Evolutionary conservation across 2,329 filamentous ascomycete species (phyloP).

Genomic region (Dactylonectria estremocensis): DNA sequence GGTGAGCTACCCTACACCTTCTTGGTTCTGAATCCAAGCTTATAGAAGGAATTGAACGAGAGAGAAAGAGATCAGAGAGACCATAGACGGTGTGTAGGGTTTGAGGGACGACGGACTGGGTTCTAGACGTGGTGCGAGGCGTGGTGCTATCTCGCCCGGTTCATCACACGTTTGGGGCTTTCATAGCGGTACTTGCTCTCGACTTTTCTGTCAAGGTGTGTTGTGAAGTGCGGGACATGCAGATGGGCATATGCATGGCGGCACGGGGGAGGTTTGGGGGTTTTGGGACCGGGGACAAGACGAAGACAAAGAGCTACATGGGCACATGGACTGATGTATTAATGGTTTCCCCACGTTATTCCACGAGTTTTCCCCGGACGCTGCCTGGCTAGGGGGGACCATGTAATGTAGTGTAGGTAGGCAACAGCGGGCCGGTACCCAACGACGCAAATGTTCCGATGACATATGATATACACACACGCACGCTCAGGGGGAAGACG

Average conservation of each 20-base stretch:
- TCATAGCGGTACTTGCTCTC: not conserved
- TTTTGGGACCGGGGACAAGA: slow-evolving; percentile 3
- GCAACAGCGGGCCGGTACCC: no score
- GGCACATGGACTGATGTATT: slow-evolving; percentile 17
- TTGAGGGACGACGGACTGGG: no score
- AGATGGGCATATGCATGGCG: not conserved
- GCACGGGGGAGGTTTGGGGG: slow-evolving; percentile 18
- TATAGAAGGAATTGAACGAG: not conserved
- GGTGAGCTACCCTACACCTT: not conserved
- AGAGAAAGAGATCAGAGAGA: not conserved
- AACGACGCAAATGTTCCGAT: not conserved
- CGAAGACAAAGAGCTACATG: not conserved
- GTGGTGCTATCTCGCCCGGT: not conserved
- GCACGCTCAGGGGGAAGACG: not conserved
- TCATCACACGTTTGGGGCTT: not conserved
- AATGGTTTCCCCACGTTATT: slow-evolving; percentile 8
- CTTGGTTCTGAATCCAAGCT: not conserved
- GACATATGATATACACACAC: not conserved
- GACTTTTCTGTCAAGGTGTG: not conserved
- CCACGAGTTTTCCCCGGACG: slow-evolving; percentile 4
- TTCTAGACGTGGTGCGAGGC: not conserved
- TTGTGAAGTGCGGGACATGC: not conserved
- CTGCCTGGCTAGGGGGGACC: not conserved
- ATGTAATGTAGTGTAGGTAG: not conserved
- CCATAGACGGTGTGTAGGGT: not conserved